phyloP scores from a whole-genome alignment of 106 monocot genomes.

The Dendrobium huoshanense region DNA sequence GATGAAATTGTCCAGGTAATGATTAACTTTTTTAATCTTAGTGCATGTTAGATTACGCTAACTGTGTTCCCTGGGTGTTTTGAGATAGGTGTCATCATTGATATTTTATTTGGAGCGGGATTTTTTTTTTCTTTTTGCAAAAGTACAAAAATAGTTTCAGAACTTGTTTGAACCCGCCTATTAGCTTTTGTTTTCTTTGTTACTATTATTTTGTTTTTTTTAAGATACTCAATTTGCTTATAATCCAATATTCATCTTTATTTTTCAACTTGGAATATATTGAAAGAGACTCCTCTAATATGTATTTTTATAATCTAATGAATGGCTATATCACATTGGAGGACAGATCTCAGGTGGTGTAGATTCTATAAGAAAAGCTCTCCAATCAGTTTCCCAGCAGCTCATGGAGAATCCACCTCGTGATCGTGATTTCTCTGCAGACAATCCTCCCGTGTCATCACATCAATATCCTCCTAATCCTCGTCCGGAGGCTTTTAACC shows the following conservation, averaged over 20 bases:
- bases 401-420: conserved; percentile 70
- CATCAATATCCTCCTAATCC: conserved; percentile 28
- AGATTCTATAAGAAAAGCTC: conserved; percentile 49
- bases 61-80: background rate
- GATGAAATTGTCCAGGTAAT: conserved; percentile 86
- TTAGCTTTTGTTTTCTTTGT: background rate
- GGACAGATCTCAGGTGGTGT: conserved; percentile 31
- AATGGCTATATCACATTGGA: background rate
- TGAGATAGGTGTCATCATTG: background rate
- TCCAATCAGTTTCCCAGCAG: conserved; percentile 61
- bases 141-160: background rate
- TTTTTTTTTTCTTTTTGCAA: background rate
- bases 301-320: background rate
- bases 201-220: background rate
- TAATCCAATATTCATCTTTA: background rate
- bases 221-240: background rate
- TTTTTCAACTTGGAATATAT: background rate
- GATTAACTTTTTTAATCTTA: background rate
- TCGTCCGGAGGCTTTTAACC: conserved; percentile 35
- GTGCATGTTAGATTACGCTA: background rate
- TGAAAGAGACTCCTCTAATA: background rate
- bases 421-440: conserved; percentile 36
- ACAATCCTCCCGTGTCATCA: conserved; percentile 30
- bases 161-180: background rate
- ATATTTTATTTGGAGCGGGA: background rate